Evolutionary conservation across 2,329 filamentous ascomycete genomes (phyloP).

Genomic region (Cryphonectria parasitica): DNA sequence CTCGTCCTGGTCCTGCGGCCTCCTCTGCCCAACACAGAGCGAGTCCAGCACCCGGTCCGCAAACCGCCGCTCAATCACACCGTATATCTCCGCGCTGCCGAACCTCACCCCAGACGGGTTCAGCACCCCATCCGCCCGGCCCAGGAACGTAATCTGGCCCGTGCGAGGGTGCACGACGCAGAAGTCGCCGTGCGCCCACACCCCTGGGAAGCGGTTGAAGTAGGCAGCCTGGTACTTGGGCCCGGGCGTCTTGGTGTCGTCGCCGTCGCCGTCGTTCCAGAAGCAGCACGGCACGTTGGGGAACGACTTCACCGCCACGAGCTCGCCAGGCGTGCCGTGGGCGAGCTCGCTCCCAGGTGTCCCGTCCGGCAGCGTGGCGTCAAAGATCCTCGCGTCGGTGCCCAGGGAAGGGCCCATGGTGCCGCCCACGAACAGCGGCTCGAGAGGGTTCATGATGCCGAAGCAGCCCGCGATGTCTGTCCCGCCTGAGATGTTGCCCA

Average conservation of each 20-base stretch:
- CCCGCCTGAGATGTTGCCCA: conserved; percentile 49
- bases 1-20: conserved; percentile 60
- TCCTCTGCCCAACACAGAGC: conserved; percentile 78
- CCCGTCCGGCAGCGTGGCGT: conserved; percentile 59
- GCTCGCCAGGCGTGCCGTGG: conserved; percentile 71
- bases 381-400: conserved; percentile 61
- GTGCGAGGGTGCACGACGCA: conserved; percentile 71
- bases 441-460: conserved; percentile 60
- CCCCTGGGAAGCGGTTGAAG: conserved; percentile 65
- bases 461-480: conserved; percentile 49
- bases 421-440: conserved; percentile 65
- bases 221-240: conserved; percentile 64
- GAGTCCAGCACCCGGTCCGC: conserved; percentile 66
- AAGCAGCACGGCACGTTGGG: conserved; percentile 75
- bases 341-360: conserved; percentile 47
- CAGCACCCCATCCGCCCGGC: conserved; percentile 76
- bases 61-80: conserved; percentile 70
- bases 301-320: conserved; percentile 72
- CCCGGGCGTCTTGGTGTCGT: conserved; percentile 42
- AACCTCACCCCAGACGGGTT: conserved; percentile 82
- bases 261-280: conserved; percentile 54
- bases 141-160: conserved; percentile 67
- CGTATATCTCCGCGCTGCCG: conserved; percentile 80
- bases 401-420: conserved; percentile 56
- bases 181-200: conserved; percentile 76